Evolutionary conservation across 2,329 filamentous ascomycete genomes (phyloP).

Genomic region (Diplodia corticola): DNA sequence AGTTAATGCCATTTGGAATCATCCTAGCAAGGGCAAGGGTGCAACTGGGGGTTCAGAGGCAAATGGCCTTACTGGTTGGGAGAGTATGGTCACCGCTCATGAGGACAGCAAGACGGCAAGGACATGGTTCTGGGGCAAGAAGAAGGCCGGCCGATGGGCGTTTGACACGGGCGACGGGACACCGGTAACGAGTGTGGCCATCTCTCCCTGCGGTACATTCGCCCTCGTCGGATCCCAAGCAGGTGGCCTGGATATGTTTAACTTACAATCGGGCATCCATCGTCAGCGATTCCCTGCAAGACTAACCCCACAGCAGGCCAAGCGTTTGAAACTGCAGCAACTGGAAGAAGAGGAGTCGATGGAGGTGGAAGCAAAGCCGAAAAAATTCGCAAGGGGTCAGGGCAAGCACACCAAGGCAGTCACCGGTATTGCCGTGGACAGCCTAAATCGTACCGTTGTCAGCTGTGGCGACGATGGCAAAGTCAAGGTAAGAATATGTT

Average conservation of each 20-base stretch:
- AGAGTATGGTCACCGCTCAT: slow-evolving; percentile 93
- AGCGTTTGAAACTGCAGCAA: slow-evolving; percentile 67
- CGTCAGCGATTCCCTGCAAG: slow-evolving; percentile 83
- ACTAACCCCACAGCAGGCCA: slow-evolving; percentile 74
- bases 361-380: slow-evolving; percentile 49
- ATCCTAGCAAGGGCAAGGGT: slow-evolving; percentile 52
- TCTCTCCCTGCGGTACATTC: slow-evolving; percentile 92
- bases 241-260: slow-evolving; percentile 91
- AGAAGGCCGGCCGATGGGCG: slow-evolving; percentile 88
- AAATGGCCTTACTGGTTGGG: slow-evolving; percentile 79
- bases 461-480: slow-evolving; percentile 89
- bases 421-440: slow-evolving; percentile 84
- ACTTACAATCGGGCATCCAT: slow-evolving; percentile 88
- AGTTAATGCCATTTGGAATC: slow-evolving; percentile 80
- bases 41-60: neutral
- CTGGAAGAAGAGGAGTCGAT: slow-evolving; percentile 56
- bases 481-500: slow-evolving; percentile 64
- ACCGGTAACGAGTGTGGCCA: slow-evolving; percentile 79
- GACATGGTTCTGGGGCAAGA: slow-evolving; percentile 98
- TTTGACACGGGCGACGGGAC: slow-evolving; percentile 81
- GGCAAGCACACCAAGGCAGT: slow-evolving; percentile 80
- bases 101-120: slow-evolving; percentile 79
- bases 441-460: slow-evolving; percentile 81
- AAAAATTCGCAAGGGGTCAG: slow-evolving; percentile 50
- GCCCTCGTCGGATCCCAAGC: slow-evolving; percentile 81